phyloP scores from a whole-genome alignment of 2,329 filamentous ascomycete genomes.

The Trichophyton rubrum region DNA sequence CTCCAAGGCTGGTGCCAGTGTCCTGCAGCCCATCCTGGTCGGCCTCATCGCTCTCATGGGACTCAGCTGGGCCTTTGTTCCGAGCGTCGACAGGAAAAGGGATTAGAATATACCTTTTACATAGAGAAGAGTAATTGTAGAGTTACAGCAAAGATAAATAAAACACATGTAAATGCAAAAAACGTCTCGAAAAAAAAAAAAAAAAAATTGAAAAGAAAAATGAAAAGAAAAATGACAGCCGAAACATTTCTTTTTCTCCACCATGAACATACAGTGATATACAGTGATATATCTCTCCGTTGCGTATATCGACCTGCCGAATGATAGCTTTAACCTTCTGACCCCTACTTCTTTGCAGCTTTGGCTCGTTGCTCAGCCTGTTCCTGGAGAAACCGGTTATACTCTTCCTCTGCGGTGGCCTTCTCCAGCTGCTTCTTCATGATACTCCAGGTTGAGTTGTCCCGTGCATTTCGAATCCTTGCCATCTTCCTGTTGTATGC shows the following conservation, averaged over 20 bases:
- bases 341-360: neutral
- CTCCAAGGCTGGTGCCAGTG: constrained; percentile 32
- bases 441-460: neutral
- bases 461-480: neutral
- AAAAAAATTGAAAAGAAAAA: too few species aligned
- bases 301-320: too few species aligned
- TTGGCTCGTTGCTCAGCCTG: neutral
- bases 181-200: too few species aligned
- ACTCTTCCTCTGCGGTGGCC: neutral
- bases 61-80: constrained; percentile 35
- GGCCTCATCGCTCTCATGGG: constrained; percentile 37
- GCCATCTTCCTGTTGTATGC: neutral
- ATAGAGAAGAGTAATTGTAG: too few species aligned
- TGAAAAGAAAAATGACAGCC: too few species aligned
- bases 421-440: neutral
- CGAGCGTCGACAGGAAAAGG: constrained; percentile 9
- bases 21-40: constrained; percentile 42
- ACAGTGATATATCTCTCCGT: too few species aligned
- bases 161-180: too few species aligned
- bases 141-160: too few species aligned
- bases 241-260: too few species aligned
- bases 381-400: neutral
- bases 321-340: too few species aligned
- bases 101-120: too few species aligned
- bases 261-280: too few species aligned